These are phyloP conservation scores for Fusarium sp. DNA, from an alignment of 2,329 filamentous ascomycete species.

Conservation along the genomic window DNA sequence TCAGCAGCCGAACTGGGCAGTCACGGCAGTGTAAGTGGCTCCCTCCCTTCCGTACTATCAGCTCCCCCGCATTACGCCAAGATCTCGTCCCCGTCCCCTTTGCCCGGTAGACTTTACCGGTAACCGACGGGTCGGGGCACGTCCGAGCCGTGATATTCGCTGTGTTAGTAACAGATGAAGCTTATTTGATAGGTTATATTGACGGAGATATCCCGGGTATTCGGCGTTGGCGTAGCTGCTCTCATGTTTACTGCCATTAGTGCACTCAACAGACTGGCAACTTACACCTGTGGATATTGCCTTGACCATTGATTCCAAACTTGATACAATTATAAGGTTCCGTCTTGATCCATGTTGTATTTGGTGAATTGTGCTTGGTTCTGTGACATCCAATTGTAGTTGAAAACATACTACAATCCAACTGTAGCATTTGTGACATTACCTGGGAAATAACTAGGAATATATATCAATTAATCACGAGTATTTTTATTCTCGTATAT, in stretches of 20 bases:
- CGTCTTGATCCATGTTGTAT: too few species aligned
- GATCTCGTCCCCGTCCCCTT: conserved; percentile 25
- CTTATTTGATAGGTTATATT: conserved; percentile 11
- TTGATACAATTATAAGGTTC: too few species aligned
- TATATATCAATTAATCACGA: too few species aligned
- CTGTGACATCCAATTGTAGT: too few species aligned
- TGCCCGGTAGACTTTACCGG: conserved; percentile 31
- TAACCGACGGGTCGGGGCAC: conserved; percentile 31
- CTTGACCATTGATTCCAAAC: neutral
- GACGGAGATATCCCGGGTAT: conserved; percentile 38
- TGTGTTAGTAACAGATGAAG: conserved; percentile 11
- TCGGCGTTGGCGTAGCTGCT: conserved; percentile 27
- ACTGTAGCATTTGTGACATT: too few species aligned
- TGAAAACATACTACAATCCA: too few species aligned
- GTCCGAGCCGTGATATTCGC: conserved; percentile 20
- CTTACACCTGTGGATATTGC: neutral
- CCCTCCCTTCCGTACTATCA: conserved; percentile 12
- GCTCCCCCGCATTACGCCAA: conserved; percentile 33
- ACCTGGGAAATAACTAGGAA: too few species aligned
- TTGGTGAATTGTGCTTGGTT: too few species aligned
- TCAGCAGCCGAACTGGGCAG: conserved; percentile 17
- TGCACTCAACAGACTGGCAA: conserved; percentile 5
- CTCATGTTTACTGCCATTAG: conserved; percentile 3
- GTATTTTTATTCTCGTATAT: too few species aligned
- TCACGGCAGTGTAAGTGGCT: conserved; percentile 23